Evolutionary conservation across 768 basidiomycete species (phyloP).

Genomic region (Pleurotus eryngii): DNA sequence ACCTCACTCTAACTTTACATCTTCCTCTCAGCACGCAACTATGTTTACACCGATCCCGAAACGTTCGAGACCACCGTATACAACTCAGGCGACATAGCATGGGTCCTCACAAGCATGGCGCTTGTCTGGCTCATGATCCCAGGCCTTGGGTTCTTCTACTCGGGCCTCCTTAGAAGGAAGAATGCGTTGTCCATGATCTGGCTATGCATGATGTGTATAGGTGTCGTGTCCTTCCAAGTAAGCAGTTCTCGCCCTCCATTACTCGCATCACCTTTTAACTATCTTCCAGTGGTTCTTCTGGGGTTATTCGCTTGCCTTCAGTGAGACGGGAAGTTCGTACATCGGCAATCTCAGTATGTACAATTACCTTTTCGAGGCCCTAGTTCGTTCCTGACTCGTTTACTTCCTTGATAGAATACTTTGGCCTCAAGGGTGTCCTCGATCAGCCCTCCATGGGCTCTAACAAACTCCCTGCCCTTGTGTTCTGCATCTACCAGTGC

Average conservation of each 20-base stretch:
- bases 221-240: slow-evolving; percentile 83
- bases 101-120: slow-evolving; percentile 69
- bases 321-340: slow-evolving; percentile 65
- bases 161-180: slow-evolving; percentile 87
- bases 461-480: slow-evolving; percentile 63
- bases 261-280: not conserved
- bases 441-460: slow-evolving; percentile 73
- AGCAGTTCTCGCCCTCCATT: slow-evolving; percentile 18
- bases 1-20: slow-evolving; percentile 2
- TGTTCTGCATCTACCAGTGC: slow-evolving; percentile 82
- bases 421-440: slow-evolving; percentile 78
- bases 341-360: slow-evolving; percentile 84
- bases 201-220: slow-evolving; percentile 71
- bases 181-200: slow-evolving; percentile 92
- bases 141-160: slow-evolving; percentile 86
- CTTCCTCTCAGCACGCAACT: slow-evolving; percentile 31
- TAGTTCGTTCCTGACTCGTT: not conserved
- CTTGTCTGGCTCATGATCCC: slow-evolving; percentile 86
- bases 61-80: slow-evolving; percentile 32
- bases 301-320: slow-evolving; percentile 93
- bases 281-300: slow-evolving; percentile 87
- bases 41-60: slow-evolving; percentile 26
- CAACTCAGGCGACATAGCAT: slow-evolving; percentile 49
- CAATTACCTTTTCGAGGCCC: not conserved
- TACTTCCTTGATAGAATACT: slow-evolving; percentile 52